Conservation (phyloP, 495 filamentous ascomycete species). For the Xylaria intraflava region DNA sequence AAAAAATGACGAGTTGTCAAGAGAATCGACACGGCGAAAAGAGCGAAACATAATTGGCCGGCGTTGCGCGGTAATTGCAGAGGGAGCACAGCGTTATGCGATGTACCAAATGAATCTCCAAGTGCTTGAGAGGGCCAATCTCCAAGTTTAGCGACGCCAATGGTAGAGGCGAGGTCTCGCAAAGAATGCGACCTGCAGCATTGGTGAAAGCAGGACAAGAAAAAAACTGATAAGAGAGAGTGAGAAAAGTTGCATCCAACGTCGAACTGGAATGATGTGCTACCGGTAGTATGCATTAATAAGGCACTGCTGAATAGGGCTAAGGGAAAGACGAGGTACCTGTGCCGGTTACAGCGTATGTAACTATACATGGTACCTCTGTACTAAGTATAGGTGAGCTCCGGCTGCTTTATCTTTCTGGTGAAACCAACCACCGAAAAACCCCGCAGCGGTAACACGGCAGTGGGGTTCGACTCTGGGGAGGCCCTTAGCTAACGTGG, state of each 20-base stretch:
- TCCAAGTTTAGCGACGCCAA: background rate
- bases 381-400: too few species aligned
- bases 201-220: slow-evolving; percentile 2
- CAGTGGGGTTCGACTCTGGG: too few species aligned
- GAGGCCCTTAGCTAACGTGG: too few species aligned
- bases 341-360: too few species aligned
- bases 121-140: background rate
- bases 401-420: too few species aligned
- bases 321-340: too few species aligned
- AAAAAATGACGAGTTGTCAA: background rate
- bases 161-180: background rate
- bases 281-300: background rate
- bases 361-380: too few species aligned
- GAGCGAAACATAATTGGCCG: background rate
- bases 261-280: slow-evolving; percentile 3
- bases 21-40: background rate
- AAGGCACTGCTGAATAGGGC: too few species aligned
- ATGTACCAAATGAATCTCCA: background rate
- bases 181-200: background rate
- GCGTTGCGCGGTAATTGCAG: background rate
- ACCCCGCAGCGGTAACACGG: too few species aligned
- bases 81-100: background rate
- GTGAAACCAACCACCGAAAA: too few species aligned
- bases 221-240: background rate
- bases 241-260: background rate